Percentiles rank a stretch among this genome's conserved stretches.
Evolutionary conservation across 2,329 filamentous ascomycete genomes (phyloP).

Genomic region (Botrytis porri): DNA sequence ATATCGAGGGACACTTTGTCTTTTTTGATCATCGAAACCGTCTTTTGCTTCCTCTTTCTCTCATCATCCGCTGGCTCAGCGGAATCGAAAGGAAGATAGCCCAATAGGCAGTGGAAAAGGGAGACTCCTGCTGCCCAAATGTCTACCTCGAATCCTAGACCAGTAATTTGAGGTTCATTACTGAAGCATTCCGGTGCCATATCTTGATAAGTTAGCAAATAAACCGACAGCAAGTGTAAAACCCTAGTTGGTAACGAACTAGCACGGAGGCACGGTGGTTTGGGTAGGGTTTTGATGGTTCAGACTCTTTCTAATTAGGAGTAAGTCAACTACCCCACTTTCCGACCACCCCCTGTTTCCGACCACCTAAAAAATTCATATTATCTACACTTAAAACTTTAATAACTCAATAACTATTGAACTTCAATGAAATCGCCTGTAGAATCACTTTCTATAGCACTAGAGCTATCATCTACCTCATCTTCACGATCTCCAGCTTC

Average conservation of each 20-base stretch:
- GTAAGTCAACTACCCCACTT: no score
- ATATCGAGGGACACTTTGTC: accelerated
- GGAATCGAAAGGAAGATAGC: neutral
- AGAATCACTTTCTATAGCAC: no score
- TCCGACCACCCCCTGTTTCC: no score
- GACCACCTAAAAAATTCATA: no score
- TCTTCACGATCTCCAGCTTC: no score
- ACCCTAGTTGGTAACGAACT: neutral
- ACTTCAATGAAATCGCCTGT: no score
- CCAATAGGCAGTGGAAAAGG: neutral
- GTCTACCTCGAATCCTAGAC: neutral
- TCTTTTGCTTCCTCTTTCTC: no score
- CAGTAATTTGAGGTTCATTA: no score
- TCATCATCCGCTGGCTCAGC: neutral
- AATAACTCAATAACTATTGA: no score
- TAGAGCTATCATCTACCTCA: no score
- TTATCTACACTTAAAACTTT: no score
- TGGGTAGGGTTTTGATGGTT: neutral
- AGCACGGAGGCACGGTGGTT: neutral
- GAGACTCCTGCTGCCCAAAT: neutral
- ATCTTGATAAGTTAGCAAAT: neutral
- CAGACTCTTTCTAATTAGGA: neutral
- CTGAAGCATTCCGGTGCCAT: neutral
- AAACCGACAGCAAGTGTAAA: neutral
- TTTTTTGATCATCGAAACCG: neutral